A percentile compares a stretch with the other conserved stretches of the same genome.
These are phyloP conservation scores for Phytopythium chamaehyphon DNA, from an alignment of 352 stramenopile species.

Conservation along the genomic window DNA sequence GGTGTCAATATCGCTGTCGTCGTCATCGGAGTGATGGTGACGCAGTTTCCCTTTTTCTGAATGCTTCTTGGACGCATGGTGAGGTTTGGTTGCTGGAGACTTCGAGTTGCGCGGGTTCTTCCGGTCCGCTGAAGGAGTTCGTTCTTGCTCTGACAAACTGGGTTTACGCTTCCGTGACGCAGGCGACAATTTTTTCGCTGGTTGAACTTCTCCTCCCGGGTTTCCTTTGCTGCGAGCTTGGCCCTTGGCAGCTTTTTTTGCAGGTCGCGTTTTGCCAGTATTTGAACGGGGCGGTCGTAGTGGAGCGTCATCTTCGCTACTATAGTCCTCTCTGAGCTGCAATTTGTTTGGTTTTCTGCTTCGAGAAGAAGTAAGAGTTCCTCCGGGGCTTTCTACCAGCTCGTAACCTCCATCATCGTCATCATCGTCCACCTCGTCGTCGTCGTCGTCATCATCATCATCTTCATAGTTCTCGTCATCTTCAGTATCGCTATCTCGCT, in stretches of 20 bases:
- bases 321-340: conserved; percentile 1
- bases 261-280: not conserved
- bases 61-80: too few species aligned
- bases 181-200: not conserved
- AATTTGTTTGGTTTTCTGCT: not conserved
- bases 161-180: conserved; percentile 4
- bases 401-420: conserved; percentile 8
- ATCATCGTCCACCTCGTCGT: conserved; percentile 15
- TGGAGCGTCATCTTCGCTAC: conserved; percentile 3
- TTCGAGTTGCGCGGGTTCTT: not conserved
- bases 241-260: not conserved
- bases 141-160: not conserved
- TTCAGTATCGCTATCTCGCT: not conserved
- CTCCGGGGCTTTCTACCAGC: conserved; percentile 3
- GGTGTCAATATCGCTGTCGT: conserved; percentile 41
- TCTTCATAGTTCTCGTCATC: too few species aligned
- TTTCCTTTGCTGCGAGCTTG: not conserved
- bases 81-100: not conserved
- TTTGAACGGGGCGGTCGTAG: conserved; percentile 1
- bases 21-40: conserved; percentile 13
- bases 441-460: conserved; percentile 12
- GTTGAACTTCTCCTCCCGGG: not conserved
- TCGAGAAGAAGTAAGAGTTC: not conserved
- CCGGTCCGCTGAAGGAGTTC: not conserved
- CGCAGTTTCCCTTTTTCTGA: too few species aligned